Conservation (phyloP, 2,329 filamentous ascomycete genomes). For the Verticillium alfalfae region DNA sequence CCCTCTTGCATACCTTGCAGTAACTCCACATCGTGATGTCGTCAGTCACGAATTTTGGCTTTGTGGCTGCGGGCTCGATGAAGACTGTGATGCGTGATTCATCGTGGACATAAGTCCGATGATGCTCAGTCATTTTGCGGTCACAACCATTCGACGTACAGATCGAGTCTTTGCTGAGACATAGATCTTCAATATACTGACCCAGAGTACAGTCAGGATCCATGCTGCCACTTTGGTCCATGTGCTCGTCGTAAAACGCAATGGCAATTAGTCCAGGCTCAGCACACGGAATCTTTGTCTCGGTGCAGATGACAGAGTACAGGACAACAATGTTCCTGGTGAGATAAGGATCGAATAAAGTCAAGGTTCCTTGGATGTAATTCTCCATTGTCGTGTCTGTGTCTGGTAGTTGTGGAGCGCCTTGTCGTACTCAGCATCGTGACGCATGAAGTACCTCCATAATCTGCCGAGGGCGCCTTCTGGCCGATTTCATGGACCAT, state of each 20-base stretch:
- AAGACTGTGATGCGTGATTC: slow-evolving; percentile 90
- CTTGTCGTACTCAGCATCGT: slow-evolving; percentile 95
- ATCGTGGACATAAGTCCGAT: slow-evolving; percentile 94
- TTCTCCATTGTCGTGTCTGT: slow-evolving; percentile 93
- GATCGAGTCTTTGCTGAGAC: slow-evolving; percentile 65
- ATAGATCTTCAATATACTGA: slow-evolving; percentile 91
- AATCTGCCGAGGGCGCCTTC: slow-evolving; percentile 77
- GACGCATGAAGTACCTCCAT: slow-evolving; percentile 92
- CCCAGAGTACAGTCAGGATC: slow-evolving; percentile 88
- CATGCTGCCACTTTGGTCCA: slow-evolving; percentile 56
- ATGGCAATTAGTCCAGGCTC: slow-evolving; percentile 88
- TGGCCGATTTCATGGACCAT: slow-evolving; percentile 87
- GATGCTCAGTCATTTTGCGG: slow-evolving; percentile 83
- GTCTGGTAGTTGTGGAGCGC: slow-evolving; percentile 90
- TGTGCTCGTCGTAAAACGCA: slow-evolving; percentile 89
- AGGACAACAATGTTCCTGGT: slow-evolving; percentile 93
- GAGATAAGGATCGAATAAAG: slow-evolving; percentile 88
- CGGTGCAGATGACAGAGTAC: slow-evolving; percentile 89
- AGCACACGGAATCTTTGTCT: slow-evolving; percentile 86
- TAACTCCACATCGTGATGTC: slow-evolving; percentile 97
- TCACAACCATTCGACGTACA: slow-evolving; percentile 85
- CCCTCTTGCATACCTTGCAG: slow-evolving; percentile 85
- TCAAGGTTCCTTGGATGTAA: slow-evolving; percentile 81
- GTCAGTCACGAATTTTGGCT: slow-evolving; percentile 38
- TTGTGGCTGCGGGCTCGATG: slow-evolving; percentile 57